Evolutionary conservation across 2,329 filamentous ascomycete species (phyloP), one percentile per base, ranked within the genome.

Genomic region (Bipolaris cookei): DNA sequence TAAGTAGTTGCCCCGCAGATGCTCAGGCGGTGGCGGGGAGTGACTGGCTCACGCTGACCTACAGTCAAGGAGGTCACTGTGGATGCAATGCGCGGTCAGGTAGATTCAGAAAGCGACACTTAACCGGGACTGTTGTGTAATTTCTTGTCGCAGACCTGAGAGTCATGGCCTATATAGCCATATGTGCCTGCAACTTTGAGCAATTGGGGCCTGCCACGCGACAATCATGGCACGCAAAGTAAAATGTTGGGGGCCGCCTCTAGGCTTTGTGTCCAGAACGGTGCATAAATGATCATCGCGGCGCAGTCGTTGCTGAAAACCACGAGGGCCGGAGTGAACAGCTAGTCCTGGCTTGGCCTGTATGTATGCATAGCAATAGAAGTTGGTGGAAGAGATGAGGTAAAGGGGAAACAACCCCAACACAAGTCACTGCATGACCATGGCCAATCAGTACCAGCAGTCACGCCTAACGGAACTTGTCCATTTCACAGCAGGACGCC

Each of bases 401-500:
- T 66, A 46, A 52, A 41, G 14, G 44, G 25, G 41, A 49, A 35
- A 41, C 39, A 23, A 50, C 49, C 47, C 25, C 46, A 28, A 46
- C 51, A 53, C 50, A 25, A 57, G 18, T 56, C 48, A 51, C 57
- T 44, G 41, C 46, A 34, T 43, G 30, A 18, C n/a, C 32, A 55
- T 18, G 18, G 21, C 65, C 61, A 65, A 64, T 67, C 50, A 55
- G 28, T 54, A 14, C 11, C 28, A 34, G 23, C 37, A 45, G 16
- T 45, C 45, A 52, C 42, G 53, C 23, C 48, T 61, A 58, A 52
- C 37, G 42, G 34, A 56, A 46, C 25, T 56, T 53, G 46, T 21
- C 16, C 45, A 35, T 43, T 44, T 35, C 61, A 65, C 55, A 11
- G 42, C 61, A 61, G 54, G 16, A 30, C 51, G 34, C 44, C 49